Evolutionary conservation across 2,329 filamentous ascomycete genomes (phyloP).

Genomic region (Penicillium sp.): DNA sequence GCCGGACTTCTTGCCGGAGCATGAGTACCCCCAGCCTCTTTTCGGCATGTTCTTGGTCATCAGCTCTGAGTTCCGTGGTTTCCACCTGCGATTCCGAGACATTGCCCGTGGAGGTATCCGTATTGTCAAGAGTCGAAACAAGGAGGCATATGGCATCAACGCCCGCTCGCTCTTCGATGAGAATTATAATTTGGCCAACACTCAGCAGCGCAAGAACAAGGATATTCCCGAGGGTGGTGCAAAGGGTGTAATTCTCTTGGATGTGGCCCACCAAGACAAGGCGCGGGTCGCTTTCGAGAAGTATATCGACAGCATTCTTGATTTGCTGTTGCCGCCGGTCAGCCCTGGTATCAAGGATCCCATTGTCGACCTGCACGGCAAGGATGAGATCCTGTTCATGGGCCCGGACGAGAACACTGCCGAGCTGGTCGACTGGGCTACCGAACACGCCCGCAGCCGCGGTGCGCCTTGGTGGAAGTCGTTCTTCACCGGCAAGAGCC

Average conservation of each 20-base stretch:
- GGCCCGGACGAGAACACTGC: slow-evolving; percentile 98
- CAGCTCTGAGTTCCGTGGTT: slow-evolving; percentile 91
- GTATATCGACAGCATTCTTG: slow-evolving; percentile 98
- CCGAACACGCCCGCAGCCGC: slow-evolving; percentile 80
- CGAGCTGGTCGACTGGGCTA: slow-evolving; percentile 97
- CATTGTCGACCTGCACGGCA: slow-evolving; percentile 90
- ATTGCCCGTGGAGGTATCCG: slow-evolving; percentile 96
- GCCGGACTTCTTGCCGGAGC: slow-evolving; percentile 72
- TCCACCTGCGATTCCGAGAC: slow-evolving; percentile 95
- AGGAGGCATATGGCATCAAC: slow-evolving; percentile 94
- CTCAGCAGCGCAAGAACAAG: slow-evolving; percentile 99
- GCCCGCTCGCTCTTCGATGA: slow-evolving; percentile 95
- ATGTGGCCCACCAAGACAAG: slow-evolving; percentile 92
- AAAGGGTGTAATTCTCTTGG: slow-evolving; percentile 94
- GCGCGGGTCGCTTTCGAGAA: slow-evolving; percentile 93
- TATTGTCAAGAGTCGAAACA: slow-evolving; percentile 96
- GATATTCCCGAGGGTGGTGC: slow-evolving; percentile 97
- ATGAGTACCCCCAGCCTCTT: slow-evolving; percentile 88
- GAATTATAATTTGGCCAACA: slow-evolving; percentile 97
- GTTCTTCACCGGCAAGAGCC: slow-evolving; percentile 98
- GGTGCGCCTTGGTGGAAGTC: slow-evolving; percentile 99
- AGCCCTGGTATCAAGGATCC: slow-evolving; percentile 99
- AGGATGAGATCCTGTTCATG: slow-evolving; percentile 97
- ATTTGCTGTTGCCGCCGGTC: slow-evolving; percentile 81
- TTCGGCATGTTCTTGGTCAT: slow-evolving; percentile 99